Percentiles rank a stretch among this genome's conserved stretches.
Conservation (phyloP, 2,329 filamentous ascomycete genomes). For the Xylaria multiplex region DNA sequence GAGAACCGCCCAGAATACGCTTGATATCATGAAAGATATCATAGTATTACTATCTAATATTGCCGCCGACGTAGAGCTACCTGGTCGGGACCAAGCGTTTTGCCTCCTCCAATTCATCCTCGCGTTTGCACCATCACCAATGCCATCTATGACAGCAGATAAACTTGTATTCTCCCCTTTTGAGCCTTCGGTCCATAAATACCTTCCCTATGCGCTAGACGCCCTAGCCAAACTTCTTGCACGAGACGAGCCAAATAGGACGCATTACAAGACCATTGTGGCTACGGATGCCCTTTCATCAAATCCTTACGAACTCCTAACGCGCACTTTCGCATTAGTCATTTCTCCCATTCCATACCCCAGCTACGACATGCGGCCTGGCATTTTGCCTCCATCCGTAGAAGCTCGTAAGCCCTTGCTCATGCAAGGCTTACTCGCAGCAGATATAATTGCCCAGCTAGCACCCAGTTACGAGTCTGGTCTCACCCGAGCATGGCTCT, state of each 20-base stretch:
- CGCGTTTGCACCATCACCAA: constrained; percentile 84
- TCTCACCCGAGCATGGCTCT: constrained; percentile 82
- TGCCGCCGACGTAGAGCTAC: constrained; percentile 80
- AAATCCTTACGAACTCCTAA: constrained; percentile 81
- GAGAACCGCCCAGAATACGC: constrained; percentile 81
- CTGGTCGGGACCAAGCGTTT: constrained; percentile 85
- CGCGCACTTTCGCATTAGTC: constrained; percentile 85
- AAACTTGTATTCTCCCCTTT: constrained; percentile 81
- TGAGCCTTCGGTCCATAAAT: constrained; percentile 82
- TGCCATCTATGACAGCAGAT: constrained; percentile 66
- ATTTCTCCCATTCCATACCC: constrained; percentile 85
- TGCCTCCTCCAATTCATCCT: constrained; percentile 89
- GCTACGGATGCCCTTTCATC: constrained; percentile 72
- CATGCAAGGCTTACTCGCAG: constrained; percentile 90
- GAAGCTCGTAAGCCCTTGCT: constrained; percentile 88
- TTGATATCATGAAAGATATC: constrained; percentile 98
- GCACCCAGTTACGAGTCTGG: constrained; percentile 75
- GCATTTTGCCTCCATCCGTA: constrained; percentile 72
- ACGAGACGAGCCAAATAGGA: constrained; percentile 90
- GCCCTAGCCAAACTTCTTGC: constrained; percentile 91
- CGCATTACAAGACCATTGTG: constrained; percentile 85
- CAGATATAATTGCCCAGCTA: constrained; percentile 85
- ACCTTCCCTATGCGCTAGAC: constrained; percentile 89
- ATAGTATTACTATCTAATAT: constrained; percentile 91
- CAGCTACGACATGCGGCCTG: constrained; percentile 62